A percentile compares a stretch with the other conserved stretches of the same genome.
These are phyloP conservation scores for Brettanomyces naardenensis DNA, from an alignment of 805 yeast species.

Conservation along the genomic window DNA sequence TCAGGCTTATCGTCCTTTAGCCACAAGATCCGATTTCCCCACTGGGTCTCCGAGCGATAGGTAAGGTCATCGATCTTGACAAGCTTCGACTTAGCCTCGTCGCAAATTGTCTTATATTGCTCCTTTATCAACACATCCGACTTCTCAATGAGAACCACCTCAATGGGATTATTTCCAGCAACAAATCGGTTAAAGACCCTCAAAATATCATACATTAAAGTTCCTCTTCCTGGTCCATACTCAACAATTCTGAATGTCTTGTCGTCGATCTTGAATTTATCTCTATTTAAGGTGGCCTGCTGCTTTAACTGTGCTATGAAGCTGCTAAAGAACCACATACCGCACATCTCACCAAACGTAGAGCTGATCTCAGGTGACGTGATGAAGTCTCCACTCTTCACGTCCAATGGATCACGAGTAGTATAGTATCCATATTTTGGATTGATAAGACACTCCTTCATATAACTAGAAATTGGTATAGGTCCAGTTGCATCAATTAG, in stretches of 20 bases:
- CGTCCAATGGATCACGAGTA: constrained; percentile 56
- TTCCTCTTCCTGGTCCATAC: constrained; percentile 83
- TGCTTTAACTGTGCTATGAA: constrained; percentile 56
- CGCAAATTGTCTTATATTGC: constrained; percentile 47
- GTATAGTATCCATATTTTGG: constrained; percentile 77
- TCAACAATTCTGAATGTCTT: constrained; percentile 50
- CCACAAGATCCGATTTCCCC: constrained; percentile 53
- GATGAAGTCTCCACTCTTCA: constrained; percentile 57
- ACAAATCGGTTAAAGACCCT: constrained; percentile 36
- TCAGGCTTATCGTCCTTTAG: constrained; percentile 45
- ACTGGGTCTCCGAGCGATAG: constrained; percentile 33
- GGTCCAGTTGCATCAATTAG: constrained; percentile 70
- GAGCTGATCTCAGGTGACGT: constrained; percentile 86
- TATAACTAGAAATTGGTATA: constrained; percentile 59
- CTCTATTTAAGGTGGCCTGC: constrained; percentile 14
- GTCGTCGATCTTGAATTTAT: constrained; percentile 16
- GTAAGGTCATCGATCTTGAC: constrained; percentile 26
- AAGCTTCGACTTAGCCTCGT: constrained; percentile 10
- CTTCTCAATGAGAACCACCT: constrained; percentile 61
- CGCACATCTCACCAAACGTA: constrained; percentile 80
- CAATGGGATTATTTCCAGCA: constrained; percentile 27
- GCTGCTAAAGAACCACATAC: constrained; percentile 55
- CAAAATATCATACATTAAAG: constrained; percentile 62
- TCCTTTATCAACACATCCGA: constrained; percentile 52
- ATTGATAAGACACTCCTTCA: constrained; percentile 75